Evolutionary conservation across 2,329 filamentous ascomycete genomes (phyloP).

Genomic region (Beauveria caledonica): DNA sequence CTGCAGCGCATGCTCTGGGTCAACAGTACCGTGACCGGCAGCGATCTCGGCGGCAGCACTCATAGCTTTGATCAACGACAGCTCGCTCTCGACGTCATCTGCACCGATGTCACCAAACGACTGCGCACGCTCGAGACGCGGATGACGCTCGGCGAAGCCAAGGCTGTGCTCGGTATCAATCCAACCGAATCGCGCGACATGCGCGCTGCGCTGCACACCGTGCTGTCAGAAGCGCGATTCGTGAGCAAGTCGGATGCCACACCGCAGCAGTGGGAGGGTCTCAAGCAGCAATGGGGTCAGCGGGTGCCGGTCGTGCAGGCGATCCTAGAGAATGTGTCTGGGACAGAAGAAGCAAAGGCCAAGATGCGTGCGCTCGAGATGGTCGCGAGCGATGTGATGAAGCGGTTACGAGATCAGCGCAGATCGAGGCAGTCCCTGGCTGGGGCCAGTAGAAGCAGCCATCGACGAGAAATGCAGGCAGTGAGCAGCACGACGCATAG

Average conservation of each 20-base stretch:
- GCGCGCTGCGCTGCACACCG: constrained; percentile 56
- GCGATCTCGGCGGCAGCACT: constrained; percentile 30
- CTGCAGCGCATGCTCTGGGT: constrained; percentile 53
- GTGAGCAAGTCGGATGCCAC: constrained; percentile 67
- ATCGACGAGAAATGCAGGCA: neutral
- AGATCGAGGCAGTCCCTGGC: constrained; percentile 1
- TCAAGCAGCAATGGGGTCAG: constrained; percentile 62
- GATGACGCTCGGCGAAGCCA: constrained; percentile 69
- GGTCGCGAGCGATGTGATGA: constrained; percentile 68
- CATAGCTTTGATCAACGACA: constrained; percentile 46
- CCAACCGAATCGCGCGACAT: constrained; percentile 46
- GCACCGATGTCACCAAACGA: constrained; percentile 73
- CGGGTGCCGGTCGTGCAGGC: constrained; percentile 46
- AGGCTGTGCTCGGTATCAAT: constrained; percentile 46
- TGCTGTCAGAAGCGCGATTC: constrained; percentile 58
- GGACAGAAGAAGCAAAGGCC: constrained; percentile 42
- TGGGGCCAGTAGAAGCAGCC: neutral
- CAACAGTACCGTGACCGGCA: neutral
- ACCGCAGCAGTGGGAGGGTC: constrained; percentile 59
- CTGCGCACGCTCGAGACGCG: constrained; percentile 56
- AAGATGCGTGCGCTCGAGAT: constrained; percentile 62
- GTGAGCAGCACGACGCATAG: constrained; percentile 3
- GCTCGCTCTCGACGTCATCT: constrained; percentile 69
- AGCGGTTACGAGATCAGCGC: constrained; percentile 62
- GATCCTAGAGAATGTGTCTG: constrained; percentile 41